Evolutionary conservation across 257 asterid genomes (phyloP), one percentile per base, ranked within the genome.

Genomic region (Coffea eugenioides): DNA sequence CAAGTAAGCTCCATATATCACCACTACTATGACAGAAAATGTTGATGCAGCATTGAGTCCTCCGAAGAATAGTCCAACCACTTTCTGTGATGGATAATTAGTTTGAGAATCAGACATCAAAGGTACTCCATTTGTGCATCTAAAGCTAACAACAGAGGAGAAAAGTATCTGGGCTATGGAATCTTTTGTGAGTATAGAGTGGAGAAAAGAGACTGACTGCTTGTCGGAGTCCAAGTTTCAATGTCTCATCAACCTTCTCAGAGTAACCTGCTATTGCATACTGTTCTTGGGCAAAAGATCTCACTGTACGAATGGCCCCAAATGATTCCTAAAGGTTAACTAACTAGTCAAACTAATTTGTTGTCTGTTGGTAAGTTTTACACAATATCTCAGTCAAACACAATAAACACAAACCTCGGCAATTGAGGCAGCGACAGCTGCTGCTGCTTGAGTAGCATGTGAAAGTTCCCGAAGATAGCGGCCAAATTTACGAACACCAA

Each of bases 371-470:
- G 34, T 15, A n/a, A 21, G 5, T 21, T 69, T 68, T 57, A 9
- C 75, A 54, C 15, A 54, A 23, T 4, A 31, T 59, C 4, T 61
- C 43, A 71, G 20, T 70, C 27, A 69, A 59, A 15, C 59, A 65
- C 49, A 86, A 70, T 46, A 41, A 43, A 73, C 73, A 56, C 84
- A 25, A 80, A 90, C 98, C 96, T 92, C 96, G 46, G 98, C 98
- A 87, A 93, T 90, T 76, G 98, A 93, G 68, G 96, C 85, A 71
- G 97, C 96, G 74, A 90, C 88, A 46, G 98, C 98, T 75, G 98
- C 98, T 81, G 98, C 97, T 80, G 96, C 94, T 83, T 93, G 98
- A 78, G 94, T 90, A 81, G 89, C 87, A 89, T 93, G 94, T 84
- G 98, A 90, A 80, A 93, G 93, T 78, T 93, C 98, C 49, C 92